These are phyloP conservation scores for Sclerotinia nivalis DNA, from an alignment of 2,329 filamentous ascomycete species.

Conservation along the genomic window DNA sequence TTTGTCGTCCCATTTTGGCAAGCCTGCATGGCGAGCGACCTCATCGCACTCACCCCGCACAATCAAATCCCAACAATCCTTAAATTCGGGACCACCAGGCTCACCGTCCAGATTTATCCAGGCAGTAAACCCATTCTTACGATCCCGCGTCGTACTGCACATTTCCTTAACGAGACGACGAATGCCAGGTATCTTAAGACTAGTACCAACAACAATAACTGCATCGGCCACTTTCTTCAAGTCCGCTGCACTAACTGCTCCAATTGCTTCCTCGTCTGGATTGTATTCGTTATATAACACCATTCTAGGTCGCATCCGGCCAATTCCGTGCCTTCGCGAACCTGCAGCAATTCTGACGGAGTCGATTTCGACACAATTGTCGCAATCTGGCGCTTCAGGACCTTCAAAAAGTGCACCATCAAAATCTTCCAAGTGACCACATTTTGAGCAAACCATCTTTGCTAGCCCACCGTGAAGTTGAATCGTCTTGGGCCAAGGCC, in stretches of 20 bases:
- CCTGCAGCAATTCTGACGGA: constrained; percentile 74
- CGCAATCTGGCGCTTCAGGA: constrained; percentile 78
- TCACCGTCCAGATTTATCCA: constrained; percentile 93
- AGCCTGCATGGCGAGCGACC: constrained; percentile 70
- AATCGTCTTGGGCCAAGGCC: constrained; percentile 89
- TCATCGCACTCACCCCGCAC: constrained; percentile 86
- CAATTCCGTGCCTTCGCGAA: constrained; percentile 91
- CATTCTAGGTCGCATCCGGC: constrained; percentile 85
- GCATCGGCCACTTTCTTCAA: constrained; percentile 84
- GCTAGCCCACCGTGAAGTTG: constrained; percentile 91
- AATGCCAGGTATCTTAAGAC: constrained; percentile 91
- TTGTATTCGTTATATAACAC: constrained; percentile 98
- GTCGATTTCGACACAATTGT: constrained; percentile 72
- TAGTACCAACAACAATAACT: constrained; percentile 92
- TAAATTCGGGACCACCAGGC: constrained; percentile 79
- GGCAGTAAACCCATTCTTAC: constrained; percentile 80
- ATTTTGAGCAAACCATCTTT: constrained; percentile 98
- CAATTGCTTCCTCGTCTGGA: constrained; percentile 94
- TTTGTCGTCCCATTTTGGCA: constrained; percentile 61
- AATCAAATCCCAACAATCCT: constrained; percentile 90
- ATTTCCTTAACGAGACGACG: constrained; percentile 86
- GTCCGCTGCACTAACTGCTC: constrained; percentile 83
- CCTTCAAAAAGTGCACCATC: constrained; percentile 79
- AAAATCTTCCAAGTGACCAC: constrained; percentile 73
- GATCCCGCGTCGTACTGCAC: constrained; percentile 80